Evolutionary conservation across 2,329 filamentous ascomycete genomes (phyloP).

Genomic region (Fusarium sp.): DNA sequence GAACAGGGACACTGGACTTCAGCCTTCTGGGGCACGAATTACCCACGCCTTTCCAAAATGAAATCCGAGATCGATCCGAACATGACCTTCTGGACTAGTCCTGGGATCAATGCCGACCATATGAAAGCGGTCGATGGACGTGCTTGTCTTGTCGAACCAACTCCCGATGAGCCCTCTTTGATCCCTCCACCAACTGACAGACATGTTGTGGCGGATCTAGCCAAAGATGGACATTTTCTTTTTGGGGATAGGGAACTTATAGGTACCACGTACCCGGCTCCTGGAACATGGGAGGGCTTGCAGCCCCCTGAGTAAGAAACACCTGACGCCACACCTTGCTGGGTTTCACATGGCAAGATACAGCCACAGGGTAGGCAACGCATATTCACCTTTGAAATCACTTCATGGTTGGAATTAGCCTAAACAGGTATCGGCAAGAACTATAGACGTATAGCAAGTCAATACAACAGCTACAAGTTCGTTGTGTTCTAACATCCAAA

Average conservation of each 20-base stretch:
- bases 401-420: accelerated
- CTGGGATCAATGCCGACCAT: not conserved
- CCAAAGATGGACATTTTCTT: not conserved
- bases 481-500: not conserved
- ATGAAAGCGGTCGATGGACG: not conserved
- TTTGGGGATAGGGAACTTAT: not conserved
- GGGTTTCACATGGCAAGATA: not conserved
- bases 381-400: not conserved
- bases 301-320: not conserved
- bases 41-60: not conserved
- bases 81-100: not conserved
- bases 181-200: not conserved
- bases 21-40: not conserved
- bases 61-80: not conserved
- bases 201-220: not conserved
- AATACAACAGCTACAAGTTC: not conserved
- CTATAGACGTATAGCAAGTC: no score
- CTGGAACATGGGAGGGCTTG: not conserved
- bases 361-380: not conserved
- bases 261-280: not conserved
- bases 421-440: no score
- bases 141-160: not conserved
- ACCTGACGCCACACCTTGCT: not conserved
- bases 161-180: not conserved
- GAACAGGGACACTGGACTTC: not conserved